Evolutionary conservation across 352 stramenopile genomes (phyloP).

Genomic region (Phytophthora ohioensis): DNA sequence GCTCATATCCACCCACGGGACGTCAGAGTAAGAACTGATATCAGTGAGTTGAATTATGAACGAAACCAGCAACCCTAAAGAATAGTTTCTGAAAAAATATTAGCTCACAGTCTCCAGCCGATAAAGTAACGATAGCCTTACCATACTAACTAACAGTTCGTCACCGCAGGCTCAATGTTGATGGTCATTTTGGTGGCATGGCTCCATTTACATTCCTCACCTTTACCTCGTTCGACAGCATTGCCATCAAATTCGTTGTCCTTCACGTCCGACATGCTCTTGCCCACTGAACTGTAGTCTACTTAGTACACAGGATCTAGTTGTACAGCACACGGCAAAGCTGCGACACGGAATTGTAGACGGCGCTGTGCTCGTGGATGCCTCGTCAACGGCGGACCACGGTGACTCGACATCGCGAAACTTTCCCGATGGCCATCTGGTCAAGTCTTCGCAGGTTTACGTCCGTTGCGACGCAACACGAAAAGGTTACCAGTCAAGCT

Average conservation of each 20-base stretch:
- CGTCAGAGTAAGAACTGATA: not conserved
- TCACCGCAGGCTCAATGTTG: not conserved
- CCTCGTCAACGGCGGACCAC: conserved; percentile 7
- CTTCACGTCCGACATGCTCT: no score
- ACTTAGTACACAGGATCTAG: no score
- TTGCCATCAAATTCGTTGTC: not conserved
- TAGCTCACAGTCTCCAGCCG: no score
- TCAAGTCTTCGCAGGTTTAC: conserved; percentile 10
- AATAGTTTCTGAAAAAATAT: no score
- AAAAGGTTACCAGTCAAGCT: no score
- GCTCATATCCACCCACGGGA: not conserved
- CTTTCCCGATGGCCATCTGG: conserved; percentile 13
- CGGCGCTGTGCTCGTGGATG: not conserved
- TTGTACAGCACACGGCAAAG: not conserved
- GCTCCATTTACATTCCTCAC: not conserved
- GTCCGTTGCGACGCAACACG: not conserved
- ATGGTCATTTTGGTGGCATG: not conserved
- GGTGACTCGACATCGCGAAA: conserved; percentile 7
- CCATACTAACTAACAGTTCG: not conserved
- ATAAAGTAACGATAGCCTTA: not conserved
- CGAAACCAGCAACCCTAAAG: no score
- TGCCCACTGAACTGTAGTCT: no score
- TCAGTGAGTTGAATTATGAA: no score
- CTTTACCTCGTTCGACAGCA: not conserved
- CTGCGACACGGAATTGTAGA: not conserved